Conservation (phyloP, 345 rosid species). For the Heritiera littoralis region DNA sequence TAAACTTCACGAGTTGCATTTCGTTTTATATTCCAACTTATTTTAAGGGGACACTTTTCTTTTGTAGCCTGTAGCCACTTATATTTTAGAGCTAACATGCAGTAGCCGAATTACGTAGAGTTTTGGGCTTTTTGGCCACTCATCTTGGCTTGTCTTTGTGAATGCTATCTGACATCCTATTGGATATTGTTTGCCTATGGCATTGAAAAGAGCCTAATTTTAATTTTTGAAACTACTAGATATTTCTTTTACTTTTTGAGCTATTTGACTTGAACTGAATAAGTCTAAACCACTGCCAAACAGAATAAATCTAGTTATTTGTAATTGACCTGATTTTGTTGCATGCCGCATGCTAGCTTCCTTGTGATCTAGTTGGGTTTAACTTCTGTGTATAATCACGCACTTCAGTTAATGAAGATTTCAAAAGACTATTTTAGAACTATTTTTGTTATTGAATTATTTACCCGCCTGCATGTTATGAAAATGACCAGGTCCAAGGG, state of each 20-base stretch:
- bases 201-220: background rate
- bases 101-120: background rate
- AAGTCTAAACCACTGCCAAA: background rate
- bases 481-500: conserved; percentile 58
- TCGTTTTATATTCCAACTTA: background rate
- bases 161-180: background rate
- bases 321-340: conserved; percentile 5
- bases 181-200: background rate
- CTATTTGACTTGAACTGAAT: background rate
- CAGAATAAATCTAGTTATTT: background rate
- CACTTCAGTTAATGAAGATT: background rate
- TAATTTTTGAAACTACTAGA: background rate
- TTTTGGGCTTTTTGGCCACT: background rate
- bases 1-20: background rate
- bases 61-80: background rate
- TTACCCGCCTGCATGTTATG: background rate
- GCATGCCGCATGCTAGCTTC: background rate
- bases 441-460: background rate
- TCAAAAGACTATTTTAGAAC: conserved; percentile 2
- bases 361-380: background rate
- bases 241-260: background rate
- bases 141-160: background rate
- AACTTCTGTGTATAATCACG: background rate
- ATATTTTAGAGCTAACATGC: background rate
- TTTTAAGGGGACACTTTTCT: background rate